Base-by-base conservation (phyloP, 495 filamentous ascomycete species). In the Aspergillus biplanus region DNA sequence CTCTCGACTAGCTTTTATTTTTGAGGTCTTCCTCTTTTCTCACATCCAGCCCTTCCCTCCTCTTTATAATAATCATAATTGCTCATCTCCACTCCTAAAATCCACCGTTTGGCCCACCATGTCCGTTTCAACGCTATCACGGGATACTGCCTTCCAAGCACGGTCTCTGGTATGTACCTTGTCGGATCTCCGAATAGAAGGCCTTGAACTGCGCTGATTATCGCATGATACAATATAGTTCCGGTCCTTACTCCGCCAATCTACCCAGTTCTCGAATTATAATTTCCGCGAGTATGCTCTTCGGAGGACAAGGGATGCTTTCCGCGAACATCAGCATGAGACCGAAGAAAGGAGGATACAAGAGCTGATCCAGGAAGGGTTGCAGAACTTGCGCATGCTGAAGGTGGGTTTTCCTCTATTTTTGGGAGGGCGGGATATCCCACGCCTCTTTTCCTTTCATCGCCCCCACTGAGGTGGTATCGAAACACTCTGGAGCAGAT, bases 211-310 rank as follows among this genome's bases (percentile, higher is more conserved):
- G 49, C n/a, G 42, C 32, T 50, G 50, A 55, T 33, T 46, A 52
- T 33, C 39, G 31, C 18, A 31, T 18, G 31, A 57, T 13, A 44
- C 15, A n/a, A 12, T 53, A 37, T 67, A 97, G 92, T 97, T 96
- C 80, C 94, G 96, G 52, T 93, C 93, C 63, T 83, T 99, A 64
- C 82, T 97, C 67, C 91, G 95, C 35, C 90, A 93, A 76, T 87
- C 91, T 16, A 83, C 86, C 55, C 90, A 96, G 67, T 99, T 98
- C 76, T 87, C 93, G 56, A 83, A 88, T 64, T 99, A 97, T 83
- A 98, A 97, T 76, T 99, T 97, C 83, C 87, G 95, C 72, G 94
- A 98, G 69, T 99, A 97, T 78, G 93, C 96, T 33, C 91, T 86
- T 73, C 88, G 96, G 61, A 85, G 95, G 71, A 94, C 95, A 68